Conservation (phyloP, 371 early-diverging fungal species). For the Rhizomucor pusillus region DNA sequence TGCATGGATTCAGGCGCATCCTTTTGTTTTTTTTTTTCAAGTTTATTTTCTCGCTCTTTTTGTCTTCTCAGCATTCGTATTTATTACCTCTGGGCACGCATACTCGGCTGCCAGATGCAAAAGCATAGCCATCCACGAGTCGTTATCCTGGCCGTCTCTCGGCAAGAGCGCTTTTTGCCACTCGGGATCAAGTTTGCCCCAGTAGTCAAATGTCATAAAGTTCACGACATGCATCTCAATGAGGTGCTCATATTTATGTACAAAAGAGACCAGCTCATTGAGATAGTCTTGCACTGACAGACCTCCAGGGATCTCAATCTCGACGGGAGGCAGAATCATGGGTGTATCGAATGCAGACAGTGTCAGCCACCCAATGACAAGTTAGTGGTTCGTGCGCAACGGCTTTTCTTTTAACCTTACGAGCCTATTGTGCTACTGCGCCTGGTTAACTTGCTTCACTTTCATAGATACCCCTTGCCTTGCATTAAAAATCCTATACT, state of each 20-base stretch:
- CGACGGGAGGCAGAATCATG: no score
- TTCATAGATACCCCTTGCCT: no score
- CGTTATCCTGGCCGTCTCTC: neutral
- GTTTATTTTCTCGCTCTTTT: neutral
- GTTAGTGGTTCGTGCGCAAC: no score
- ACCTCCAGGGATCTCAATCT: no score
- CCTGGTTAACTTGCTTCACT: no score
- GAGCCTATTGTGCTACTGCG: no score
- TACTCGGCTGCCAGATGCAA: conserved; percentile 17
- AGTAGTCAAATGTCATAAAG: conserved; percentile 46
- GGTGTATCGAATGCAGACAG: no score
- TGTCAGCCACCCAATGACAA: no score
- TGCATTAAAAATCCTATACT: no score
- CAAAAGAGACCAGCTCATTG: conserved; percentile 25
- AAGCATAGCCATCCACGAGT: conserved; percentile 12
- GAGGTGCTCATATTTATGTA: conserved; percentile 34
- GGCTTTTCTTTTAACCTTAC: no score
- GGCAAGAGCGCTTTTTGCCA: conserved; percentile 45
- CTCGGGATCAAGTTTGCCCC: conserved; percentile 40
- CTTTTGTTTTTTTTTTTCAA: neutral
- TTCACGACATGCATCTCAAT: conserved; percentile 52
- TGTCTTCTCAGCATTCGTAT: neutral
- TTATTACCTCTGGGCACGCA: conserved; percentile 1
- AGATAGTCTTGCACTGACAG: conserved; percentile 28
- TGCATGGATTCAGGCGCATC: neutral